These are phyloP conservation scores for Prunus armeniaca DNA, from an alignment of 306 rosid genomes.

Conservation along the genomic window DNA sequence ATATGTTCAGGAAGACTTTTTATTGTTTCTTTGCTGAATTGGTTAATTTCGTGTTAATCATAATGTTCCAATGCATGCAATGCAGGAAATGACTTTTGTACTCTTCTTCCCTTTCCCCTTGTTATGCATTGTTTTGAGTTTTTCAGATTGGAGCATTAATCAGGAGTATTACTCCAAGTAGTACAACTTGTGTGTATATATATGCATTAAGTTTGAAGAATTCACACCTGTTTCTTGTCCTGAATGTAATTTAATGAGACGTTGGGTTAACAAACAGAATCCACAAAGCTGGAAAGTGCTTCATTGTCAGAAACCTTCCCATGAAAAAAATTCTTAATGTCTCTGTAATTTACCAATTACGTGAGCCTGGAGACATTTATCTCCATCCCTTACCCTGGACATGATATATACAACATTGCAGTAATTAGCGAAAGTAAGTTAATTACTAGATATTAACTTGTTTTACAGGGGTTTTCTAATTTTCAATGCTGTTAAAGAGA, in stretches of 20 bases:
- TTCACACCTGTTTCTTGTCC: background rate
- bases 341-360: constrained; percentile 13
- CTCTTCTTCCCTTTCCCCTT: background rate
- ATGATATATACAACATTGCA: constrained; percentile 19
- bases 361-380: constrained; percentile 38
- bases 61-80: background rate
- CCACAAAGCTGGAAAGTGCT: background rate
- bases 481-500: constrained; percentile 61
- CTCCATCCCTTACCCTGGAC: constrained; percentile 19
- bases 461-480: constrained; percentile 42
- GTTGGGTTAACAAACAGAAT: background rate
- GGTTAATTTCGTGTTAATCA: background rate
- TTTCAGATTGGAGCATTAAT: background rate
- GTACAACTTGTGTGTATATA: background rate
- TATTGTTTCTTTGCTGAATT: background rate
- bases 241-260: background rate
- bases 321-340: constrained; percentile 1
- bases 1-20: background rate
- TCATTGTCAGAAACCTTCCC: constrained; percentile 8
- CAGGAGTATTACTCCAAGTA: background rate
- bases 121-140: background rate
- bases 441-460: constrained; percentile 27
- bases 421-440: constrained; percentile 29
- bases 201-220: background rate
- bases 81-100: background rate